Base-by-base conservation (phyloP, 2,329 filamentous ascomycete species). In the Aspergillus glaucus region DNA sequence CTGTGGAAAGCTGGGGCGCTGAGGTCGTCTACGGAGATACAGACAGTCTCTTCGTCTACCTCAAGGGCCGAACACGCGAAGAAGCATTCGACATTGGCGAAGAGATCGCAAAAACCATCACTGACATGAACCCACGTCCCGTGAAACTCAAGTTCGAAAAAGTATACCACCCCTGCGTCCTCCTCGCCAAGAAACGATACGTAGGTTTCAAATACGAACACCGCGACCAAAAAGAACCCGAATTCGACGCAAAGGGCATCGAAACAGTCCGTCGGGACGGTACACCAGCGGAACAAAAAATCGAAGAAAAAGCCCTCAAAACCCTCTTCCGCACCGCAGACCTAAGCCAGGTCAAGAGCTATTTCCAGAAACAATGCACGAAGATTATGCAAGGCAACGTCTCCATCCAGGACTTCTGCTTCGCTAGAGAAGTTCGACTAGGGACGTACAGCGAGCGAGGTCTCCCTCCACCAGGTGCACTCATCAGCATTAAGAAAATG, bases 11-110 rank as follows among this genome's bases (percentile, higher is more conserved):
- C 52, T 98, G 94, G 94, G 86, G 85, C 8, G 93, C 93, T 1
- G 93, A 98, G 69, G 93, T 98, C 0, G 92, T 98, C 0, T 98
- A 98, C 60, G 94, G 93, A 48, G 93, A 98, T 66, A 98, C 94
- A 0, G 93, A 98, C 74, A 95, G 89, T 62, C 70, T 98, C 7
- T 98, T 98, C 62, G 79, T 98, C 43, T 82, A 93, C 58, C 79
- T 98, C 32, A 91, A 89, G 59, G 93, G 92, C 4, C 84, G 89
- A 44, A 94, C 88, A 0, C 84, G 83, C 47, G 87, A 89, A 17
- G 82, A 97, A 65, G 94, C 94, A 0, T 98, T 98, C 67, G 79
- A 85, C 47, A 90, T 98, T 46, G 94, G 93, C 26, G 83, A 91
- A 57, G 92, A 97, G 63, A 98, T 98, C 52, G 86, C 91, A 30